Conservation (phyloP, 495 filamentous ascomycete species). For the Mycothermus thermophilus region DNA sequence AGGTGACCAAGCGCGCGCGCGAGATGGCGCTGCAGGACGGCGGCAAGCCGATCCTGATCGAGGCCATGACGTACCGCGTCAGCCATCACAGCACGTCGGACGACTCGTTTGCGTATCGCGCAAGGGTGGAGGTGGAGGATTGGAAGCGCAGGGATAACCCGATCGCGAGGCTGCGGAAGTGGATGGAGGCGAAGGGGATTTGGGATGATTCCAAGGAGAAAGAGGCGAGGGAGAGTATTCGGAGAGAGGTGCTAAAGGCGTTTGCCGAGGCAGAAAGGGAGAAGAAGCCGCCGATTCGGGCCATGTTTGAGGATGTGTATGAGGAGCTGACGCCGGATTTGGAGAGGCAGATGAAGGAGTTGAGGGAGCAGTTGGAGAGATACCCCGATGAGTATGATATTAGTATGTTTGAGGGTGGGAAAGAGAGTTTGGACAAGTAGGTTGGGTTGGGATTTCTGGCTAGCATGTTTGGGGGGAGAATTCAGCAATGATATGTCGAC, state of each 20-base stretch:
- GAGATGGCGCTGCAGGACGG: slow-evolving; percentile 63
- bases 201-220: slow-evolving; percentile 81
- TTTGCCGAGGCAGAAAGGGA: slow-evolving; percentile 79
- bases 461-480: slow-evolving; percentile 60
- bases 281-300: slow-evolving; percentile 68
- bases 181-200: slow-evolving; percentile 62
- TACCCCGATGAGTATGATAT: slow-evolving; percentile 94
- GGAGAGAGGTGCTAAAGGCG: slow-evolving; percentile 66
- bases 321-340: slow-evolving; percentile 75
- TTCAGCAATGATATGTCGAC: slow-evolving; percentile 39
- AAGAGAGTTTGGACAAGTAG: slow-evolving; percentile 40
- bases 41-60: slow-evolving; percentile 71
- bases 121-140: slow-evolving; percentile 87
- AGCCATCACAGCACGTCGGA: slow-evolving; percentile 97
- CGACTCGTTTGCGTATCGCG: slow-evolving; percentile 92
- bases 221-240: slow-evolving; percentile 48
- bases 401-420: slow-evolving; percentile 60
- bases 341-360: slow-evolving; percentile 60
- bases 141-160: slow-evolving; percentile 97
- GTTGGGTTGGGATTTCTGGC: too few relatives aligned
- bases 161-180: slow-evolving; percentile 81
- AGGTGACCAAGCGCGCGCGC: slow-evolving; percentile 66
- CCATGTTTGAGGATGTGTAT: slow-evolving; percentile 80
- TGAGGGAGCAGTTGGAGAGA: slow-evolving; percentile 61
- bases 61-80: slow-evolving; percentile 96